Evolutionary conservation across 2,329 filamentous ascomycete species (phyloP).

Genomic region (Amauroascus niger): DNA sequence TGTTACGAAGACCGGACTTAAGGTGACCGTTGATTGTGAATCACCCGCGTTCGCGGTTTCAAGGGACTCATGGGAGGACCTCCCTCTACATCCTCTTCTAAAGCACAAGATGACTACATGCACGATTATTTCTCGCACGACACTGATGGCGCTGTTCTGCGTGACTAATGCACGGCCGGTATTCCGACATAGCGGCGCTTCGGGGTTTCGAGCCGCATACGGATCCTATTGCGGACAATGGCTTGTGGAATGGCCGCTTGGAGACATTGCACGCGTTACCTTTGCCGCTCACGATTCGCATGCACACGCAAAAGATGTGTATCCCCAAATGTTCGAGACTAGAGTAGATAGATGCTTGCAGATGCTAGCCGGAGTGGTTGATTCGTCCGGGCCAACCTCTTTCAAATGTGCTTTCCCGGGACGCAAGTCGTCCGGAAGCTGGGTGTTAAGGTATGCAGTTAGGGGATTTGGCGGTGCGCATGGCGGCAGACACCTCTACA

Average conservation of each 20-base stretch:
- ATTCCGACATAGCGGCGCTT: conserved; percentile 6
- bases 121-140: background rate
- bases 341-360: conserved; percentile 6
- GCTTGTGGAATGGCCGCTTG: conserved; percentile 5
- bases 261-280: background rate
- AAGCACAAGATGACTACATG: conserved; percentile 1
- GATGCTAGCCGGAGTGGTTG: conserved; percentile 5
- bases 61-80: background rate
- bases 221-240: conserved; percentile 6
- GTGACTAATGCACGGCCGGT: conserved; percentile 6
- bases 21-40: background rate
- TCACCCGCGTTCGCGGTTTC: background rate
- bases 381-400: background rate
- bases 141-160: conserved; percentile 1
- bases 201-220: conserved; percentile 5
- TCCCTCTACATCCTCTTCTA: background rate
- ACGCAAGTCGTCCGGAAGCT: background rate
- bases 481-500: conserved; percentile 5
- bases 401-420: conserved; percentile 6
- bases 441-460: background rate
- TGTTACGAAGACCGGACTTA: background rate
- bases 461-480: conserved; percentile 5
- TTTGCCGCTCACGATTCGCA: conserved; percentile 6
- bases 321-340: background rate
- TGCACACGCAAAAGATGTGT: background rate